Conservation (phyloP, 1,284 basidiomycete genomes). For the Fomitiporia mediterranea region DNA sequence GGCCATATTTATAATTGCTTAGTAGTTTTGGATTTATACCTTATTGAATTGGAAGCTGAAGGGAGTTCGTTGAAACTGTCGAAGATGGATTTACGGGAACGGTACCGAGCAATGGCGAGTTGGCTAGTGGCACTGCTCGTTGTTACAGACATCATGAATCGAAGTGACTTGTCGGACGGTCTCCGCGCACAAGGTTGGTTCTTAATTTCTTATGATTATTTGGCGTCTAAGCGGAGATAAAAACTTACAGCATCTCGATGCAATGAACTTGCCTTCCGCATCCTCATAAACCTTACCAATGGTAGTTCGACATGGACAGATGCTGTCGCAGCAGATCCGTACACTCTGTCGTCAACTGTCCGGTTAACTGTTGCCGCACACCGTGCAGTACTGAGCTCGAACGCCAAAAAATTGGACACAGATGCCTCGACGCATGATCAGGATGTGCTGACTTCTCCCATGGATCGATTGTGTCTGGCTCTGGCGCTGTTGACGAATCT, state of each 20-base stretch:
- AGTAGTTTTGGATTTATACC: conserved; percentile 54
- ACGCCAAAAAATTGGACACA: conserved; percentile 21
- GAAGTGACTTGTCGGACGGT: conserved; percentile 11
- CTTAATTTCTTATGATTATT: not conserved
- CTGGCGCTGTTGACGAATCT: conserved; percentile 70
- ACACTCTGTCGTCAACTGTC: conserved; percentile 43
- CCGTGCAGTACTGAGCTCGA: conserved; percentile 17
- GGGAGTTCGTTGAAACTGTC: conserved; percentile 9
- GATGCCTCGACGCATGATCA: conserved; percentile 25
- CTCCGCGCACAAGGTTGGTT: conserved; percentile 6
- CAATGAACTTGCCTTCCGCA: conserved; percentile 52
- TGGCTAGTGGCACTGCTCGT: conserved; percentile 47
- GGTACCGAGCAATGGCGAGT: conserved; percentile 24
- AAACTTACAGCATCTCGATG: conserved; percentile 39
- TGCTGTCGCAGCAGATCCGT: conserved; percentile 40
- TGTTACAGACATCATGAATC: conserved; percentile 31
- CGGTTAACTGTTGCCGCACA: conserved; percentile 40
- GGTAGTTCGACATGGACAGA: conserved; percentile 50
- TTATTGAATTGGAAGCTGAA: conserved; percentile 35
- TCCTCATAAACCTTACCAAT: conserved; percentile 67
- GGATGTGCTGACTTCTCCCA: conserved; percentile 33
- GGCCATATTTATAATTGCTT: conserved; percentile 52
- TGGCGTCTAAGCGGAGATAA: not conserved
- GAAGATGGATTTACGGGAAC: not conserved
- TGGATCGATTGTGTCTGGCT: conserved; percentile 65